phyloP scores from a whole-genome alignment of 139 green algal species.

The Micractinium sp. region DNA sequence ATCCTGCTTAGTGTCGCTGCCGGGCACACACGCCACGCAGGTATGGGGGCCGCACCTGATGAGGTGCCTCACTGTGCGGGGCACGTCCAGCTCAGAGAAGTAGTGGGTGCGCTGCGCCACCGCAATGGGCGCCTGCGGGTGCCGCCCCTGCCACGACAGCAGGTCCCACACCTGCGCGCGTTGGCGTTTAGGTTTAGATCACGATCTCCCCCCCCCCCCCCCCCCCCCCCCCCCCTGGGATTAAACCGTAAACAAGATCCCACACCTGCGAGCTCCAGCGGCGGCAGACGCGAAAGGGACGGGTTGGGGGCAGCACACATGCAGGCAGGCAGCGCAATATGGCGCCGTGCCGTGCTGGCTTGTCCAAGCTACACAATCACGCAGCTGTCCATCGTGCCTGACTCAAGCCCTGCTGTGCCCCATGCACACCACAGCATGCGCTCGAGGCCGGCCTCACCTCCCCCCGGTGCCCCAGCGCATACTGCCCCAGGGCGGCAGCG shows the following conservation, averaged over 20 bases:
- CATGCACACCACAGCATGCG: background rate
- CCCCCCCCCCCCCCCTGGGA: too few species aligned
- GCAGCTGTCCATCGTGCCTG: background rate
- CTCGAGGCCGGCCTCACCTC: constrained; percentile 42
- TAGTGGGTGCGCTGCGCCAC: constrained; percentile 80
- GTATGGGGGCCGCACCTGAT: constrained; percentile 19
- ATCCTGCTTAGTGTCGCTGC: background rate
- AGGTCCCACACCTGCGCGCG: constrained; percentile 61
- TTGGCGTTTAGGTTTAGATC: too few species aligned
- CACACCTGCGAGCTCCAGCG: background rate
- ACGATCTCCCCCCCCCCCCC: too few species aligned
- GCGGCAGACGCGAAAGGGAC: background rate
- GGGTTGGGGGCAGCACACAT: background rate
- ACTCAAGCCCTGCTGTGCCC: background rate
- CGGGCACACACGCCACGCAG: too few species aligned
- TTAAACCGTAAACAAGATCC: too few species aligned
- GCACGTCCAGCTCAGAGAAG: constrained; percentile 77
- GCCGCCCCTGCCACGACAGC: constrained; percentile 76
- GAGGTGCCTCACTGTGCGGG: constrained; percentile 43
- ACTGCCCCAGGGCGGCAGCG: constrained; percentile 66
- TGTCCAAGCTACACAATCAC: background rate
- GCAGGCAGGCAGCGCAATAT: background rate
- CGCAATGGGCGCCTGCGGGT: constrained; percentile 75
- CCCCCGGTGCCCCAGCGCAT: constrained; percentile 60
- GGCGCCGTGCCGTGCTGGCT: too few species aligned